Base-by-base conservation (phyloP, 2,329 filamentous ascomycete species). In the Pseudogymnoascus sp. region DNA sequence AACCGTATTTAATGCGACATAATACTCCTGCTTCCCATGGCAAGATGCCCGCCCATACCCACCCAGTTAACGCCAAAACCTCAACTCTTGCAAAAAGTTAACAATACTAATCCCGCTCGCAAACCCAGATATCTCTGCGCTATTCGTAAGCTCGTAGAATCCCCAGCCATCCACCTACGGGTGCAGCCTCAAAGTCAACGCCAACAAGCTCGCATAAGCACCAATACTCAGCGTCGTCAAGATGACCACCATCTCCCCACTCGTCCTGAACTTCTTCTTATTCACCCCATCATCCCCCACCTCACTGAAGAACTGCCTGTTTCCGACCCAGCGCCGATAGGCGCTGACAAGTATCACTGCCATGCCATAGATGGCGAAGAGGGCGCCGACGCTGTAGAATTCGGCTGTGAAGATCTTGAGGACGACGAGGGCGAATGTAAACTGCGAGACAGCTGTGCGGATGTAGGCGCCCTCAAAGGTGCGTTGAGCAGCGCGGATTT, bases 381-480 rank as follows among this genome's bases (percentile, higher is more conserved):
- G 81, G 5, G 94, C 94, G n/a, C 94, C 94, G 66, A 97, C 96
- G 69, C 89, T 86, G 77, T 97, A 97, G 79, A 99, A 97, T 73
- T 97, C 94, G 61, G 87, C 84, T 7, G 92, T 97, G 78, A 99
- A 97, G 75, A 99, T 95, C 78, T 95, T 96, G 69, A 96, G 85
- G 61, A 99, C 90, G 66, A 99, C 87, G 60, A 99, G 86, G 18
- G 93, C 88, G 75, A 99, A 97, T 63, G 90, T 93, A 79, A 97
- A 97, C 72, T 97, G 92, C 2, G 90, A 91, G 18, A 99, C 84
- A 2, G 93, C 92, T 0, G 94, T 99, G 65, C 94, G 90, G 72
- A 97, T 89, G 76, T 97, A 99, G 21, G 94, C 94, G 21, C 94
- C 94, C 76, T 99, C 94, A 70, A 97, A 99, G 1, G 94, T 99